Conservation (phyloP, 2,329 filamentous ascomycete species). For the Zymoseptoria crescenta region DNA sequence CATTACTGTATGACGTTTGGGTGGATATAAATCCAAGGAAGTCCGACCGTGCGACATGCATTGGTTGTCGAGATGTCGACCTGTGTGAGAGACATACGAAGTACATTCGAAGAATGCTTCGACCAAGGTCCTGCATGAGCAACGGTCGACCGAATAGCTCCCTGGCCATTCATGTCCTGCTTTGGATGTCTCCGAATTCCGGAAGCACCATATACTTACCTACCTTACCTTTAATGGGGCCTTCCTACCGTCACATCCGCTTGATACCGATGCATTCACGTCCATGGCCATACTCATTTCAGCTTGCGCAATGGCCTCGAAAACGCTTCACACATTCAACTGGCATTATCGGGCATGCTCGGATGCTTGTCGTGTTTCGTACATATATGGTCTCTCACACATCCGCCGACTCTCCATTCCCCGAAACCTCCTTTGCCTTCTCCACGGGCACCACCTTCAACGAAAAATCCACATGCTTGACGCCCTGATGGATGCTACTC, state of each 20-base stretch:
- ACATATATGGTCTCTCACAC: slow-evolving; percentile 6
- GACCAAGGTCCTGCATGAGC: not conserved
- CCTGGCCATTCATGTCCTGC: not conserved
- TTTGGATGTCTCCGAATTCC: not conserved
- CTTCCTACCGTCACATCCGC: too few species aligned
- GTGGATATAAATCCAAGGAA: not conserved
- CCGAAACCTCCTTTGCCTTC: slow-evolving; percentile 15
- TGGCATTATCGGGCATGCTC: not conserved
- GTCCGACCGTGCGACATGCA: not conserved
- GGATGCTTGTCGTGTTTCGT: not conserved
- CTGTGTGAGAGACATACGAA: not conserved
- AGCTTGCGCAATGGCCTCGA: too few species aligned
- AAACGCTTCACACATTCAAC: too few species aligned
- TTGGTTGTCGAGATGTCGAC: not conserved
- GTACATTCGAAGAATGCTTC: not conserved
- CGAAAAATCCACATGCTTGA: slow-evolving; percentile 89
- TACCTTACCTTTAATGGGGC: too few species aligned
- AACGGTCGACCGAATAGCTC: not conserved
- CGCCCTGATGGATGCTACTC: slow-evolving; percentile 93
- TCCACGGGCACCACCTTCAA: slow-evolving; percentile 65
- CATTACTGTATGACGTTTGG: not conserved
- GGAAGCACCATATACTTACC: too few species aligned
- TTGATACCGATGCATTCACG: too few species aligned
- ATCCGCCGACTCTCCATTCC: slow-evolving; percentile 16
- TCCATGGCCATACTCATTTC: too few species aligned